These are phyloP conservation scores for Ustulina deusta DNA, from an alignment of 2,329 filamentous ascomycete genomes.

Conservation along the genomic window DNA sequence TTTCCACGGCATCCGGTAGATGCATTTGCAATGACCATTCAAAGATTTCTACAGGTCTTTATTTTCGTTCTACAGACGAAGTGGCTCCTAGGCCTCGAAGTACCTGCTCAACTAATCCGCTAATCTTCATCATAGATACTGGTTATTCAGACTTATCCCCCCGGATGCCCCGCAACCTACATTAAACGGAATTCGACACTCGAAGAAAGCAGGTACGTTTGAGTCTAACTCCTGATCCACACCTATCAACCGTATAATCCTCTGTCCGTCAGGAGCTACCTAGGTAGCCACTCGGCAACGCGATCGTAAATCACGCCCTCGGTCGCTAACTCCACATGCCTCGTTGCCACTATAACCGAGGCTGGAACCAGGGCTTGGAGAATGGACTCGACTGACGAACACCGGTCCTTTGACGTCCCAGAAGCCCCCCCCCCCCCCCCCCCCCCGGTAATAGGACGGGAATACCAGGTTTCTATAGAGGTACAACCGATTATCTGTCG, in stretches of 20 bases:
- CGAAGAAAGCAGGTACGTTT: neutral
- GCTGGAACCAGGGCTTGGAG: too few species aligned
- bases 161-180: neutral
- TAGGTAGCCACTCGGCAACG: neutral
- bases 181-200: neutral
- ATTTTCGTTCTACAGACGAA: neutral
- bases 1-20: conserved; percentile 39
- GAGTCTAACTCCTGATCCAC: neutral
- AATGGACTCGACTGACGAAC: too few species aligned
- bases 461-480: too few species aligned
- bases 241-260: neutral
- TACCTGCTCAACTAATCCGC: neutral
- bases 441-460: too few species aligned
- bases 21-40: conserved; percentile 31
- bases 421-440: too few species aligned
- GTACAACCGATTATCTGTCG: too few species aligned
- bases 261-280: neutral
- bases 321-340: neutral
- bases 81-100: neutral
- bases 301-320: neutral
- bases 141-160: neutral
- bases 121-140: conserved; percentile 3
- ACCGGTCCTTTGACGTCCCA: too few species aligned
- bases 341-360: neutral
- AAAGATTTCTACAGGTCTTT: neutral